Percentiles rank a stretch among this genome's conserved stretches.
These are phyloP conservation scores for Tulasnella sp. DNA, from an alignment of 768 basidiomycete species.

Conservation along the genomic window DNA sequence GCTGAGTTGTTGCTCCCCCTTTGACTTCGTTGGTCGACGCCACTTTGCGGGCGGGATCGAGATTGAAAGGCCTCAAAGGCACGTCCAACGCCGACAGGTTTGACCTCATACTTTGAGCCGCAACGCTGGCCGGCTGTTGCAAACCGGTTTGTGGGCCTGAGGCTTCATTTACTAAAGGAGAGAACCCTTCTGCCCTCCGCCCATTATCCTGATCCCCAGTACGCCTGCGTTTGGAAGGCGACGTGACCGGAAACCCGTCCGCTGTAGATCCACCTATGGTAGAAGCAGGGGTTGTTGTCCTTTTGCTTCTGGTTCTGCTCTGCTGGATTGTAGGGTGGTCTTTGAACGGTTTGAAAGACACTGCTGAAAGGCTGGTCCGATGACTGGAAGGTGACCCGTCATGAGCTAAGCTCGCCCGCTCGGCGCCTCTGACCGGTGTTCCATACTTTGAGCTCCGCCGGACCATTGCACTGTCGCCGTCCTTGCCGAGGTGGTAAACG, in stretches of 20 bases:
- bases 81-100: background rate
- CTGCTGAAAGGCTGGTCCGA: background rate
- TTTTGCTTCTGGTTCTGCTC: background rate
- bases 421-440: background rate
- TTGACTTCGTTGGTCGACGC: background rate
- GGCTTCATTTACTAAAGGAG: background rate
- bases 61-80: background rate
- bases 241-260: background rate
- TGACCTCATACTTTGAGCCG: background rate
- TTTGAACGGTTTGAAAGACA: background rate
- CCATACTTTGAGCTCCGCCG: background rate
- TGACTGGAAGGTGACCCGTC: background rate
- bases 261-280: background rate
- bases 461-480: background rate
- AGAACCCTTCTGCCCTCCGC: too few species aligned
- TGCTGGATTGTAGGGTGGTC: too few species aligned
- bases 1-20: background rate
- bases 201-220: background rate
- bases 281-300: background rate
- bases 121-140: background rate
- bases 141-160: background rate
- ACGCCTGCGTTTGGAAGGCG: background rate
- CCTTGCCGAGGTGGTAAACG: background rate
- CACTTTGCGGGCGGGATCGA: background rate
- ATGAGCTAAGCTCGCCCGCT: background rate